Base-by-base conservation (phyloP, 345 rosid species). In the Atalantia buxifolia region DNA sequence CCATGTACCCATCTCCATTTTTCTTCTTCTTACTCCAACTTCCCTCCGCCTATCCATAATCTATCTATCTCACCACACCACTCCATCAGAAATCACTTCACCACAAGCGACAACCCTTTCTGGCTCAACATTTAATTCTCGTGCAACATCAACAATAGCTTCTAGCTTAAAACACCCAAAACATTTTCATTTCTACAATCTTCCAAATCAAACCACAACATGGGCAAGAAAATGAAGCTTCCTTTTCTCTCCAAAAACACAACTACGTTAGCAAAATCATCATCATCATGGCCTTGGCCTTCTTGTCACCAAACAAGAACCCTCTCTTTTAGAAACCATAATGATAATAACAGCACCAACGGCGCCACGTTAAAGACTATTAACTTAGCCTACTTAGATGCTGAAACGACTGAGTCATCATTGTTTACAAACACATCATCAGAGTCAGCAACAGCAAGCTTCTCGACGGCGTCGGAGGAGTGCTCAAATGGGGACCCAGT, bases 291-390 rank as follows among this genome's bases (percentile, higher is more conserved):
- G 95, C 88, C 92, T 66, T 94, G 98, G 98, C 93, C 92, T 33
- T 86, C 90, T 74, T 95, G 92, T 80, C 82, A 91, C 70, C 93
- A 92, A 59, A 97, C 98, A 14, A 88, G 88, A 85, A 93, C 98
- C 72, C 86, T 84, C 42, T 95, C 99, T 79, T 95, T 91, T 64
- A 83, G 90, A 71, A 38, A 80, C 68, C 1, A 13, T 45, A 83
- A 74, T 59, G 61, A 55, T 74, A 21, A 48, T 16, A 21, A 21
- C 61, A 53, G 10, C 5, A 22, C 33, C 24, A 77, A 10, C 60
- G 81, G 74, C 61, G 76, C 28, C 77, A 35, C 78, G 42, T 80
- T 81, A 84, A 84, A 79, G 78, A 85, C 86, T 65, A 65, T 85
- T 70, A 84, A 83, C 85, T 79, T 90, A 10, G 80, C 87, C 62